phyloP scores from a whole-genome alignment of 2,329 filamentous ascomycete species.

The Capronia americana region DNA sequence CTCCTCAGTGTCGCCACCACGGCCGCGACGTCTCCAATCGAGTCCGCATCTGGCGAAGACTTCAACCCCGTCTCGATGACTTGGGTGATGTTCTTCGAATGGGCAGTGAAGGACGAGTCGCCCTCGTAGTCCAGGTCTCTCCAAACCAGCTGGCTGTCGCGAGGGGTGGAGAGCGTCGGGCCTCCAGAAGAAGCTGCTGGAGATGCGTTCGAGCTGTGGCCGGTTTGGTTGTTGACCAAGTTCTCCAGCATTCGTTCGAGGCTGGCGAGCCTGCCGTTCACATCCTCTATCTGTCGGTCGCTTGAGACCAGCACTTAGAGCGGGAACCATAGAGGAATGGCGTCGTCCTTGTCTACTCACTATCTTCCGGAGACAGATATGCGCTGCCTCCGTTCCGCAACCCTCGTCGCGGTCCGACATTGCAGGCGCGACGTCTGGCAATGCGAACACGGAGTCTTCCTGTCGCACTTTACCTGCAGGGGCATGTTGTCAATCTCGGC shows the following conservation, averaged over 20 bases:
- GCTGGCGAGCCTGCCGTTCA: conserved; percentile 57
- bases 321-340: conserved; percentile 28
- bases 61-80: conserved; percentile 24
- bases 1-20: conserved; percentile 27
- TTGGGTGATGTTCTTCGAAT: conserved; percentile 52
- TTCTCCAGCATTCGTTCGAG: conserved; percentile 54
- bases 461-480: conserved; percentile 50
- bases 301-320: conserved; percentile 1
- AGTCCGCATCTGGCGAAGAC: conserved; percentile 6
- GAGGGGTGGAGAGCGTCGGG: conserved; percentile 31
- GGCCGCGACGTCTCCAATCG: conserved; percentile 19
- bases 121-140: conserved; percentile 53
- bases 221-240: conserved; percentile 43
- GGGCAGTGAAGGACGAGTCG: conserved; percentile 56
- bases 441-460: conserved; percentile 51
- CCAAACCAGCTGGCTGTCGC: conserved; percentile 42
- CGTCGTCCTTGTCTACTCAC: conserved; percentile 43
- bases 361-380: conserved; percentile 52
- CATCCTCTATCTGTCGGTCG: conserved; percentile 61
- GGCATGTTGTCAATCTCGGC: neutral
- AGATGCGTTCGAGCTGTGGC: conserved; percentile 13
- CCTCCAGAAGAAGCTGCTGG: conserved; percentile 18
- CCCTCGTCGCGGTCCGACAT: conserved; percentile 49
- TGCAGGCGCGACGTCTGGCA: conserved; percentile 47
- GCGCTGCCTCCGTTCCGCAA: conserved; percentile 47